Percentiles rank a stretch among this genome's conserved stretches.
phyloP scores from a whole-genome alignment of 495 filamentous ascomycete species.

The Aspergillus kassunensis region DNA sequence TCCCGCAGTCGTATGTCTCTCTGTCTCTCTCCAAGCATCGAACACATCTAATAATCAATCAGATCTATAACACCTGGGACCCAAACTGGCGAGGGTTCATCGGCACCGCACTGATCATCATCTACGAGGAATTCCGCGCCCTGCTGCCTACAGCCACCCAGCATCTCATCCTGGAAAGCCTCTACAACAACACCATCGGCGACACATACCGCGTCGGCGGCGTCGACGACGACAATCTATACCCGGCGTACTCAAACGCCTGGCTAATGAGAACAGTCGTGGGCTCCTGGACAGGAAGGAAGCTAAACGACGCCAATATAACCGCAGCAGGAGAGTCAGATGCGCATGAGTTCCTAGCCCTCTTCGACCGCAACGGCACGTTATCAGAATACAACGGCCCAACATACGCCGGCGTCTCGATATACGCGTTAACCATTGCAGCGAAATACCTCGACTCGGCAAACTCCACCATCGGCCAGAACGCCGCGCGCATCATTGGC shows the following conservation, averaged over 20 bases:
- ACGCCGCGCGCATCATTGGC: background rate
- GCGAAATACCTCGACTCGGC: constrained; percentile 27
- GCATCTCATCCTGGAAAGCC: constrained; percentile 26
- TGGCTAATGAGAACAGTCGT: constrained; percentile 42
- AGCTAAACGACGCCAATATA: constrained; percentile 35
- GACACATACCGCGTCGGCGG: constrained; percentile 41
- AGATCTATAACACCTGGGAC: constrained; percentile 38
- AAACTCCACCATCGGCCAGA: constrained; percentile 11
- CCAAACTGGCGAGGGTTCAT: constrained; percentile 44
- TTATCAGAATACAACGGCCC: constrained; percentile 42
- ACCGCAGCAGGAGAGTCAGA: constrained; percentile 31
- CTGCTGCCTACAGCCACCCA: constrained; percentile 26
- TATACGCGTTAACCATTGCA: constrained; percentile 39
- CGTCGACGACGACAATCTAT: constrained; percentile 41
- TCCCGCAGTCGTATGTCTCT: constrained; percentile 12
- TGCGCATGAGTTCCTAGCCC: constrained; percentile 31
- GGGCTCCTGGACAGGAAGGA: constrained; percentile 31
- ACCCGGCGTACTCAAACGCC: constrained; percentile 40
- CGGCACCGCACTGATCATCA: constrained; percentile 36
- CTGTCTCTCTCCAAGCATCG: background rate
- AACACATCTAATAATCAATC: background rate
- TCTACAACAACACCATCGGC: constrained; percentile 34
- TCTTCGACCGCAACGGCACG: constrained; percentile 33
- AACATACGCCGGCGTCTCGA: constrained; percentile 41
- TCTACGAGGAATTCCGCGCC: constrained; percentile 34